phyloP scores from a whole-genome alignment of 2,329 filamentous ascomycete species.

The Chalaropsis thielavioides region DNA sequence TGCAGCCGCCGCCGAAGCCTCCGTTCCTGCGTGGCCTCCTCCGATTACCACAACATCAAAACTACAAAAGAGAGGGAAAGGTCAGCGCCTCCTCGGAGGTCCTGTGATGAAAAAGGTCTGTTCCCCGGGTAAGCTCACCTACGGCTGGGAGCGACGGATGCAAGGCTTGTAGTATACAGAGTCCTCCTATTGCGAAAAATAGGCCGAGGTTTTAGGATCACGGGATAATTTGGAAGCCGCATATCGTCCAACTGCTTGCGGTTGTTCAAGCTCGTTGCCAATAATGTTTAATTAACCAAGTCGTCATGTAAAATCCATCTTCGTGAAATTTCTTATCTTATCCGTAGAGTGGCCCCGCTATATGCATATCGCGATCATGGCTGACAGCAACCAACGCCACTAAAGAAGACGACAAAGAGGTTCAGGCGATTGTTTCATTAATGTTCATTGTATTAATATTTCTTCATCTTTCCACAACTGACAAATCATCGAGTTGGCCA shows the following conservation, averaged over 20 bases:
- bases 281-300: neutral
- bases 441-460: neutral
- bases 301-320: neutral
- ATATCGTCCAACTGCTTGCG: neutral
- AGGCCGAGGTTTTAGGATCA: neutral
- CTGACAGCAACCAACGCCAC: neutral
- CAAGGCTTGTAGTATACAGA: constrained; percentile 5
- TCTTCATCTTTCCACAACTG: neutral
- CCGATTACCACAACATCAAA: constrained; percentile 90
- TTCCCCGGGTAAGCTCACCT: neutral
- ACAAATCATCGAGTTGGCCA: constrained; percentile 46
- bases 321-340: constrained; percentile 18
- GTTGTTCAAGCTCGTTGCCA: neutral
- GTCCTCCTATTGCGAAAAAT: neutral
- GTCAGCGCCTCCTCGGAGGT: neutral
- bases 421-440: neutral
- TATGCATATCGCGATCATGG: constrained; percentile 2
- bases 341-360: constrained; percentile 9
- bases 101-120: neutral
- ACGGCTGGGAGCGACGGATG: neutral
- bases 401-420: neutral
- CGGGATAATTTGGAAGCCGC: neutral
- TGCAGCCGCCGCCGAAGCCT: constrained; percentile 83
- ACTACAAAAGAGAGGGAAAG: constrained; percentile 27
- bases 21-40: constrained; percentile 86